These are phyloP conservation scores for Phytophthora kernoviae DNA, from an alignment of 352 stramenopile species.

Conservation along the genomic window DNA sequence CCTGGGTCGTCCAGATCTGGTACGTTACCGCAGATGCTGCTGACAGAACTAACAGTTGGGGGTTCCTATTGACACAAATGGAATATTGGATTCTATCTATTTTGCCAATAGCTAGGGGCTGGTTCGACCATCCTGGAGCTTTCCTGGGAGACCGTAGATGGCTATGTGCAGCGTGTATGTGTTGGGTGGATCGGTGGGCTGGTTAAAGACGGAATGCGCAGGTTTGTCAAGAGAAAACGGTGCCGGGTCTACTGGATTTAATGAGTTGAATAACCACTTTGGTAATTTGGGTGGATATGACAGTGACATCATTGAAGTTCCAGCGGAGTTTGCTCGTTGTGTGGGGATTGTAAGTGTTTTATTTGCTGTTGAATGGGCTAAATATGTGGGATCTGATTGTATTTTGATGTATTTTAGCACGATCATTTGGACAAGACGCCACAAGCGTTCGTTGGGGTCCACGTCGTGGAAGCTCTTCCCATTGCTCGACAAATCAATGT, in stretches of 20 bases:
- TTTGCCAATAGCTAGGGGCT: conserved; percentile 26
- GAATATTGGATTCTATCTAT: neutral
- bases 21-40: conserved; percentile 15
- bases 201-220: conserved; percentile 56
- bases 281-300: neutral
- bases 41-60: too few relatives aligned
- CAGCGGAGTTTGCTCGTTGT: conserved; percentile 81
- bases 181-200: conserved; percentile 72
- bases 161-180: conserved; percentile 77
- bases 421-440: conserved; percentile 62
- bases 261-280: neutral
- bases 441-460: conserved; percentile 68
- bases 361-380: neutral
- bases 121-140: conserved; percentile 74
- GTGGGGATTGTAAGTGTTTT: conserved; percentile 65
- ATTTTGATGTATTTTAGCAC: conserved; percentile 38
- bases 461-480: conserved; percentile 73
- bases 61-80: conserved; percentile 4
- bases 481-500: conserved; percentile 80
- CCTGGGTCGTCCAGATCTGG: conserved; percentile 43
- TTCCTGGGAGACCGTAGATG: conserved; percentile 81
- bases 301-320: conserved; percentile 86
- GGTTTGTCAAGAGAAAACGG: conserved; percentile 23
- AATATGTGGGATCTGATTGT: neutral
- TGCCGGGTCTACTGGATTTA: neutral